Evolutionary conservation across 2,329 filamentous ascomycete species (phyloP).

Genomic region (Clonostachys sp.): DNA sequence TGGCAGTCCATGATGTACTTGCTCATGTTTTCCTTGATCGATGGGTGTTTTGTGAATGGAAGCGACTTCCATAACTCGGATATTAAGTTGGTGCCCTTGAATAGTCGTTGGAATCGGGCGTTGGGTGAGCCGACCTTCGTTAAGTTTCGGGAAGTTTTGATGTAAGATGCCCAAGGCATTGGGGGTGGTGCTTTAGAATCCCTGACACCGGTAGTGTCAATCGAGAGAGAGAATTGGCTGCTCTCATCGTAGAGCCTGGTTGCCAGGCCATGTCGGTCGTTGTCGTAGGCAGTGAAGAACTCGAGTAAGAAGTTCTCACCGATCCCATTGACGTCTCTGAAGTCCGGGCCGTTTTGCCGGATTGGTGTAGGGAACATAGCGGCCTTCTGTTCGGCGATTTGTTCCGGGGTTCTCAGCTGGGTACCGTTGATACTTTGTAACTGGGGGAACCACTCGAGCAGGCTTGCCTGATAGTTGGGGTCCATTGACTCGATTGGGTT

Average conservation of each 20-base stretch:
- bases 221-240: constrained; percentile 71
- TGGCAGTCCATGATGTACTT: constrained; percentile 85
- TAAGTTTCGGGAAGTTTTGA: constrained; percentile 75
- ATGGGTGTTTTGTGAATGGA: constrained; percentile 70
- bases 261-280: constrained; percentile 58
- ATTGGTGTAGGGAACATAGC: constrained; percentile 50
- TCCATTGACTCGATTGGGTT: constrained; percentile 66
- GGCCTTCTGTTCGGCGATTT: constrained; percentile 53
- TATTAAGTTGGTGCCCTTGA: constrained; percentile 61
- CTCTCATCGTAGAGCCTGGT: constrained; percentile 69
- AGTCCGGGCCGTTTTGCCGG: constrained; percentile 61
- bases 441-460: constrained; percentile 79
- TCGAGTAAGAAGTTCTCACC: constrained; percentile 71
- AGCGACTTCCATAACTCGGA: constrained; percentile 64
- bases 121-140: constrained; percentile 58
- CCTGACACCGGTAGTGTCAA: constrained; percentile 58
- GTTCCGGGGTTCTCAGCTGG: constrained; percentile 68
- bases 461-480: constrained; percentile 59
- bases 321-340: constrained; percentile 69
- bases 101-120: constrained; percentile 60
- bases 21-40: constrained; percentile 58
- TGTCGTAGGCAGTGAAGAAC: constrained; percentile 73
- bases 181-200: constrained; percentile 34
- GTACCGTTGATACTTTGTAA: constrained; percentile 72
- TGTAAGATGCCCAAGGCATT: constrained; percentile 68